Percentiles rank a stretch among this genome's conserved stretches.
Conservation (phyloP, 306 rosid species). For the Inga leiocalycina region DNA sequence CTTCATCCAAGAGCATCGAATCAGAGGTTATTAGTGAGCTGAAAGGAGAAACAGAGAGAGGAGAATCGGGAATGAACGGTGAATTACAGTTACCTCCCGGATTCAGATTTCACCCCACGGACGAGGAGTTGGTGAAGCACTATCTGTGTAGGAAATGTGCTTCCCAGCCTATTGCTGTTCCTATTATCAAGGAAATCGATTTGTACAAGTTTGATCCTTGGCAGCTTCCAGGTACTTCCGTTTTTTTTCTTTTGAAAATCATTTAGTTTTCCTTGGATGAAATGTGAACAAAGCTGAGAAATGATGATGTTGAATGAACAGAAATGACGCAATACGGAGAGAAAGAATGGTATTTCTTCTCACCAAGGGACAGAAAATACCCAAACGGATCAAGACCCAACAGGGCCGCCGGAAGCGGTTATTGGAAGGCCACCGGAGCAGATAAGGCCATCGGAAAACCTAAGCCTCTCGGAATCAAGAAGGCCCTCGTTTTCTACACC, state of each 20-base stretch:
- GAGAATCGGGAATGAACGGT: conserved; percentile 45
- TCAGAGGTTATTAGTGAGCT: neutral
- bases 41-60: neutral
- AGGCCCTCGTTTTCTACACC: conserved; percentile 86
- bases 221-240: conserved; percentile 77
- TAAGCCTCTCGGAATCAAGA: conserved; percentile 80
- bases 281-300: neutral
- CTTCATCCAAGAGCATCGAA: neutral
- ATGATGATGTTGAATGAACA: conserved; percentile 24
- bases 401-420: conserved; percentile 86
- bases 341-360: conserved; percentile 96
- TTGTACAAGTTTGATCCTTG: conserved; percentile 91
- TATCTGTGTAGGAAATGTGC: conserved; percentile 80
- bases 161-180: conserved; percentile 61
- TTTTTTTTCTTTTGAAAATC: neutral
- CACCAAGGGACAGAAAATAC: conserved; percentile 89
- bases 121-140: conserved; percentile 81
- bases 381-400: conserved; percentile 97
- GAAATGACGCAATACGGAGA: conserved; percentile 75
- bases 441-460: conserved; percentile 92
- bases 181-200: conserved; percentile 84
- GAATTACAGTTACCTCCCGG: conserved; percentile 78
- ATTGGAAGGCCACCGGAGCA: conserved; percentile 99
- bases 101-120: conserved; percentile 96
- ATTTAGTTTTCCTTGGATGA: too few species aligned